phyloP scores from a whole-genome alignment of 2,329 filamentous ascomycete species.

The Nakataea oryzae region DNA sequence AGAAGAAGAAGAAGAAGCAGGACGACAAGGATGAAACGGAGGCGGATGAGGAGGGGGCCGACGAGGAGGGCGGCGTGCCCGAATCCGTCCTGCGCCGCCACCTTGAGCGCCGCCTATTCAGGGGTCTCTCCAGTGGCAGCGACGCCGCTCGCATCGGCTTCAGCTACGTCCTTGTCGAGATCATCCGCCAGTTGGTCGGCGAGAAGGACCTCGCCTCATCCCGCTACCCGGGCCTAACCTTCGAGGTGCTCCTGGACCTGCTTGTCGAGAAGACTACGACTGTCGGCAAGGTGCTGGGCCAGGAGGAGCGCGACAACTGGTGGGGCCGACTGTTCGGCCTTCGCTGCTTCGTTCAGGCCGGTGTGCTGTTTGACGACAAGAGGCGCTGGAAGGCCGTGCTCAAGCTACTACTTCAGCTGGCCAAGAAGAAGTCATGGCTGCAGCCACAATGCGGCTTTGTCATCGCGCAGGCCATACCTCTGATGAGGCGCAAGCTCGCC shows the following conservation, averaged over 20 bases:
- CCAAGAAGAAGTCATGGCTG: constrained; percentile 78
- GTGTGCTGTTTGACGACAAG: constrained; percentile 52
- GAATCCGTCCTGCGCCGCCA: constrained; percentile 47
- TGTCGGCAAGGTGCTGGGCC: constrained; percentile 41
- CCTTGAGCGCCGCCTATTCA: constrained; percentile 61
- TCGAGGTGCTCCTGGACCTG: constrained; percentile 42
- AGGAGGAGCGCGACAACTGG: constrained; percentile 79
- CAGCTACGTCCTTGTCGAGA: constrained; percentile 76
- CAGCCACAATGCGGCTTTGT: constrained; percentile 80
- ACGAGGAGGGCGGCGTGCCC: constrained; percentile 21
- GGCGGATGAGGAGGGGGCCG: background rate
- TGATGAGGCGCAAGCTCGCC: constrained; percentile 47
- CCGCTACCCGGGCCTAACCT: constrained; percentile 42
- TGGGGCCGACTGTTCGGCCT: constrained; percentile 83
- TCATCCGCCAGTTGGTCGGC: constrained; percentile 61
- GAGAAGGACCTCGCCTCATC: constrained; percentile 28
- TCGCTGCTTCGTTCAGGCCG: constrained; percentile 74
- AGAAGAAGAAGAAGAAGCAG: background rate
- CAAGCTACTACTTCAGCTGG: constrained; percentile 61
- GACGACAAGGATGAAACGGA: background rate
- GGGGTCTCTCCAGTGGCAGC: constrained; percentile 79
- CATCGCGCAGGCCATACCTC: constrained; percentile 60
- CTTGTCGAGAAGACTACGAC: constrained; percentile 45
- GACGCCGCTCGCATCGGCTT: constrained; percentile 86
- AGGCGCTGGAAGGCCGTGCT: constrained; percentile 59